Evolutionary conservation across 1,284 basidiomycete species (phyloP), one percentile per base, ranked within the genome.

Genomic region (Pseudomicrostroma phylloplanum): DNA sequence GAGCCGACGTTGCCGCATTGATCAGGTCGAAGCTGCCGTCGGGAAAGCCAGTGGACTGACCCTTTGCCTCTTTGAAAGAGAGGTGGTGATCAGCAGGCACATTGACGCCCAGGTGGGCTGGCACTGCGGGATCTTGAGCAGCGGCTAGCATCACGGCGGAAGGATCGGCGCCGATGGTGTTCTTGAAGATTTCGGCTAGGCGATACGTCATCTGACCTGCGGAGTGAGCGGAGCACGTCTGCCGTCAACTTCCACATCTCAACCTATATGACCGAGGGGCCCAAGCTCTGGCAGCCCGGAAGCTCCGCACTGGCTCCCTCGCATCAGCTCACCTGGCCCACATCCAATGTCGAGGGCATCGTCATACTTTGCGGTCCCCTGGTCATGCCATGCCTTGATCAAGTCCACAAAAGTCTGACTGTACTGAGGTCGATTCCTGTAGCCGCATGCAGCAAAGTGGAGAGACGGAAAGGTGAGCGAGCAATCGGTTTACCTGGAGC

Each of bases 21-120:
- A 54, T 54, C 21, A 54, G 23, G 13, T 54, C 51, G 51, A 54
- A 54, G 51, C 21, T 23, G 8, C 26, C 51, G 21, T 25, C 21
- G 51, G 51, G 51, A 17, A 21, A 7, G 6, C 13, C 25, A 7
- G 51, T 23, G 17, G 21, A 21, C 51, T 54, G 7, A 7, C 13
- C 51, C 21, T 48, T 48, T 4, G 6, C 12, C 12, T 48, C 6
- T 12, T 48, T 48, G 51, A 54, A 54, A 6, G 51, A 17, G 51
- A 54, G 21, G 2, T 13, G 19, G 13, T 54, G 51, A 3, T 19
- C 51, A 19, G 19, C 6, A 19, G 51, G 51, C 13, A 54, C 21
- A 6, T 7, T 54, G 51, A 54, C 21, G 25, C 25, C 51, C 8
- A 54, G 51, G 6, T 19, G 13, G 7, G 19, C 51, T 15, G 51